phyloP scores from a whole-genome alignment of 2,329 filamentous ascomycete species.

The Seiridium unicorne region DNA sequence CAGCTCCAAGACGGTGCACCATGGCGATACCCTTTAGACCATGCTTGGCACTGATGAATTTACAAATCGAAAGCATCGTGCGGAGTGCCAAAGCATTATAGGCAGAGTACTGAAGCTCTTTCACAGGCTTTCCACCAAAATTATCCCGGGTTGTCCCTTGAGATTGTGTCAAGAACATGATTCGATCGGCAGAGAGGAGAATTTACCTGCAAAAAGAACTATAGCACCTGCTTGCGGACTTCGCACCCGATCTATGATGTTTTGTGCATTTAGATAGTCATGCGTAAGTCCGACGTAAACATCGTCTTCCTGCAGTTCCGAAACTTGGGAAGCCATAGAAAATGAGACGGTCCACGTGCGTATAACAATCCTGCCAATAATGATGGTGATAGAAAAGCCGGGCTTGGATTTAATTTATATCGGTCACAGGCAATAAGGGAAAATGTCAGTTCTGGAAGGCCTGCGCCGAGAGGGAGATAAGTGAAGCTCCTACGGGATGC shows the following conservation, averaged over 20 bases:
- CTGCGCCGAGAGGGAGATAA: too few relatives aligned
- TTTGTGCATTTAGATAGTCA: conserved; percentile 53
- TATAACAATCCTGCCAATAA: too few relatives aligned
- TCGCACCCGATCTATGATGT: conserved; percentile 65
- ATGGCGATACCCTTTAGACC: conserved; percentile 72
- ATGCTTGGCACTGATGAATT: conserved; percentile 57
- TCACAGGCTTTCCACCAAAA: conserved; percentile 70
- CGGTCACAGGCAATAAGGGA: too few relatives aligned
- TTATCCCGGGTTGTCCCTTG: conserved; percentile 74
- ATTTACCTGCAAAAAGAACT: conserved; percentile 70
- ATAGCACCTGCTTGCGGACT: conserved; percentile 74
- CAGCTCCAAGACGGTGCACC: conserved; percentile 78
- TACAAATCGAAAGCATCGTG: conserved; percentile 65
- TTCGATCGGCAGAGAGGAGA: background rate
- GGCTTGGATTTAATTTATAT: too few relatives aligned
- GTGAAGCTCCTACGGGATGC: too few relatives aligned
- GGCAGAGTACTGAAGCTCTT: conserved; percentile 71
- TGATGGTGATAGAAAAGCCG: too few relatives aligned
- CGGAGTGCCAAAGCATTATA: conserved; percentile 70
- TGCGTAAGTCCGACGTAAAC: conserved; percentile 71
- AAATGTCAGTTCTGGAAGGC: too few relatives aligned
- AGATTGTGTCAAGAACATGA: conserved; percentile 4
- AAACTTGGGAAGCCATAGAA: conserved; percentile 24
- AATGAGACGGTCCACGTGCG: background rate
- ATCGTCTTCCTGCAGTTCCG: conserved; percentile 43